Evolutionary conservation across 2,329 filamentous ascomycete species (phyloP), one percentile per base, ranked within the genome.

Genomic region (Fonsecaea pedrosoi): DNA sequence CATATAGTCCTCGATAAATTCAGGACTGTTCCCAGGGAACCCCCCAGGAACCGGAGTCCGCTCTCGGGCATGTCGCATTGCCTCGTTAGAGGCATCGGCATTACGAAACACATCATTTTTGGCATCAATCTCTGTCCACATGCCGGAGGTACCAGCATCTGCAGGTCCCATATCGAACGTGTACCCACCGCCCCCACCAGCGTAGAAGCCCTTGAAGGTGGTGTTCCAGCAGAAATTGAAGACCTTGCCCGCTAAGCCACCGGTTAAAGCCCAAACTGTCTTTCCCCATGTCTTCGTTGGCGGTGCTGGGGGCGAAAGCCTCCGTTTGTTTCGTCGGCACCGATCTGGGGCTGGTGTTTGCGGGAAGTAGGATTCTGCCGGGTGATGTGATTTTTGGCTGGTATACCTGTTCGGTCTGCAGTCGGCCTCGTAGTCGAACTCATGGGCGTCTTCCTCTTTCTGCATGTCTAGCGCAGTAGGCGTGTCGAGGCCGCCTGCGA

Each of bases 181-280:
- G 74, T 94, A 96, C 32, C 87, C 88, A 67, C 83, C 83, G 8
- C 94, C 94, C 2, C 90, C 92, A 7, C 94, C 94, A 12, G 94
- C 92, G 69, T 94, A 89, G 77, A 97, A 97, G 0, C 94, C 94
- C 62, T 86, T 85, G 74, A 97, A 96, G 0, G 90, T 77, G 8
- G 85, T 87, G 0, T 82, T 81, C 76, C 83, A 91, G 81, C 94
- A 97, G 73, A 97, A 95, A 72, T 93, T 87, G 86, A 92, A 93
- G 0, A 96, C 88, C 74, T 90, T 94, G 18, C 92, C 91, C 9
- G 77, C 76, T n/a, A 77, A 71, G 1, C 73, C 74, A 32, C 74
- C 80, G 2, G 82, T 80, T 4, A 79, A 75, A 37, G 77, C 78
- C 55, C 82, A 77, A 6, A 82, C 78, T 1, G 80, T 74, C 38